phyloP scores from a whole-genome alignment of 208 protist genomes.

The Crithidia mellificae region DNA sequence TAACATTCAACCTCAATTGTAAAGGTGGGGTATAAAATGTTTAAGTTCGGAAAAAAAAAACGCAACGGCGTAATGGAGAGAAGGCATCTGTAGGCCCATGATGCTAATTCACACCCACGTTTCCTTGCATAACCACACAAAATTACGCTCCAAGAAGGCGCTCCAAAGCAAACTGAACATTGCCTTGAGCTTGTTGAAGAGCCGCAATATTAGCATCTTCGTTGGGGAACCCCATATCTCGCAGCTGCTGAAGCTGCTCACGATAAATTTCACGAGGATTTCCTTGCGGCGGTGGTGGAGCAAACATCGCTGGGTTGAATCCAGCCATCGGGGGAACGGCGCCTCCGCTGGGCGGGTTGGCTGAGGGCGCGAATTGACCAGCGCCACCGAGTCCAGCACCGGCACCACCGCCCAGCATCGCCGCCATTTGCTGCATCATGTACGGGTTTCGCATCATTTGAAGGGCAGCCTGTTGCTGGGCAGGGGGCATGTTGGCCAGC shows the following conservation, averaged over 20 bases:
- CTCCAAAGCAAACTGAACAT: slow-evolving; percentile 89
- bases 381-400: not conserved
- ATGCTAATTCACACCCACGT: too few relatives aligned
- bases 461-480: slow-evolving; percentile 48
- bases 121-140: not conserved
- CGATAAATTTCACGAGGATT: slow-evolving; percentile 81
- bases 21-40: too few relatives aligned
- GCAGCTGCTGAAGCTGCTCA: slow-evolving; percentile 87
- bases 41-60: too few relatives aligned
- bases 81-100: too few relatives aligned
- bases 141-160: slow-evolving; percentile 72
- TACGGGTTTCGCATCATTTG: slow-evolving; percentile 68
- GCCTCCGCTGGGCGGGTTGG: slow-evolving; percentile 1
- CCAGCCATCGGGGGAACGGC: slow-evolving; percentile 4
- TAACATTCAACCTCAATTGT: too few relatives aligned
- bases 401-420: slow-evolving; percentile 31
- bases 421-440: slow-evolving; percentile 45
- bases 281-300: slow-evolving; percentile 48
- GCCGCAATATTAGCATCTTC: slow-evolving; percentile 91
- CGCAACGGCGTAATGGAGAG: too few relatives aligned
- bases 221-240: slow-evolving; percentile 93
- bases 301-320: slow-evolving; percentile 39
- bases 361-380: not conserved
- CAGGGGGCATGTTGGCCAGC: slow-evolving; percentile 45
- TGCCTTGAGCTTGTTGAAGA: slow-evolving; percentile 87